These are phyloP conservation scores for Odontarrhena argentea DNA, from an alignment of 345 rosid genomes.

Conservation along the genomic window DNA sequence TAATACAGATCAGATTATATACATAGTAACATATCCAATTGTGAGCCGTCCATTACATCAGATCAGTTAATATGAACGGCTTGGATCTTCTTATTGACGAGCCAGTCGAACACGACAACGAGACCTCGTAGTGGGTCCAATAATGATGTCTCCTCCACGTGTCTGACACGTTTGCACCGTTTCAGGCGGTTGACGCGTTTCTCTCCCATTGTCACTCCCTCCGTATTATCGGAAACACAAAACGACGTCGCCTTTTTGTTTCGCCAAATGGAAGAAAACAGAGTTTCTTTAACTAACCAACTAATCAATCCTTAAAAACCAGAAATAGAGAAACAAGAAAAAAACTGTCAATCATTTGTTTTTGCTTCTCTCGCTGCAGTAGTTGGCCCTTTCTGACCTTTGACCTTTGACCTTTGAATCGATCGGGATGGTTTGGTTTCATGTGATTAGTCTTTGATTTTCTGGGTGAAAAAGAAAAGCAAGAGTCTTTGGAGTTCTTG, in stretches of 20 bases:
- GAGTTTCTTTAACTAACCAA: constrained; percentile 7
- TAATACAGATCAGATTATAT: background rate
- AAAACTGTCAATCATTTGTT: background rate
- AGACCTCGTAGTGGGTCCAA: background rate
- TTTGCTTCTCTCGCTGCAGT: background rate
- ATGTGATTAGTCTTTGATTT: constrained; percentile 22
- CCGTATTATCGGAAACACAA: background rate
- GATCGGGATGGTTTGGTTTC: constrained; percentile 24
- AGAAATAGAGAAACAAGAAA: background rate
- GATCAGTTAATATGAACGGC: background rate
- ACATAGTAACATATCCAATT: background rate
- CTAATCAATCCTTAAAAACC: background rate
- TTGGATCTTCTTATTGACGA: background rate
- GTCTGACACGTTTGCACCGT: constrained; percentile 35
- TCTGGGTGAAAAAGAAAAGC: background rate
- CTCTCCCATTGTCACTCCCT: background rate
- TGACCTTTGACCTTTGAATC: background rate
- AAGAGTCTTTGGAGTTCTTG: background rate
- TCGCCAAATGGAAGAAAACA: background rate
- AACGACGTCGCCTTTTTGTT: constrained; percentile 16
- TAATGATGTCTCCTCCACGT: constrained; percentile 20
- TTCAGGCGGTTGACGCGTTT: constrained; percentile 45
- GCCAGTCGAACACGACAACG: background rate
- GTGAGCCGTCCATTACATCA: constrained; percentile 10
- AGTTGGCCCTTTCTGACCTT: background rate